phyloP scores from a whole-genome alignment of 108 stramenopile species.

The Bacterosira constricta region DNA sequence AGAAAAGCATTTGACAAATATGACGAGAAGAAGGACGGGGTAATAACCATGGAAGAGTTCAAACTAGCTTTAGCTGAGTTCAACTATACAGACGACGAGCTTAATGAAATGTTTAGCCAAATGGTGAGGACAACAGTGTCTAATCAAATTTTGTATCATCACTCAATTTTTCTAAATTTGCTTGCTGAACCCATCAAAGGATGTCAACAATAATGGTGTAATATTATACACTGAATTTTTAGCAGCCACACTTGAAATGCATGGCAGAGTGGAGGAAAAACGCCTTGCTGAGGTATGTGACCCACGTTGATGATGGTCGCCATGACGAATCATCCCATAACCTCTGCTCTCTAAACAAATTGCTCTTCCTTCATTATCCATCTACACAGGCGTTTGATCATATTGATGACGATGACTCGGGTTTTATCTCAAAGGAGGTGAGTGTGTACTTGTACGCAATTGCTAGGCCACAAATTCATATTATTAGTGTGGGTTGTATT shows the following conservation, averaged over 20 bases:
- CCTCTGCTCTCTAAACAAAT: conserved; percentile 9
- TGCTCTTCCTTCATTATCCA: not conserved
- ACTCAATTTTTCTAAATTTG: not conserved
- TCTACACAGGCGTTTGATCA: conserved; percentile 90
- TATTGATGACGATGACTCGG: conserved; percentile 87
- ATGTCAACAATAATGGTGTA: conserved; percentile 78
- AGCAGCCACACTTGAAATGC: conserved; percentile 88
- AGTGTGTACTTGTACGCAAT: not conserved
- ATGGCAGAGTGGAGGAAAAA: conserved; percentile 76
- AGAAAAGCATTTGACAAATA: conserved; percentile 76
- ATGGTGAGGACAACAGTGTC: conserved; percentile 32
- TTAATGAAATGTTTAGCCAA: conserved; percentile 68
- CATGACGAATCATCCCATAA: not conserved
- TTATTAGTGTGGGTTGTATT: not conserved
- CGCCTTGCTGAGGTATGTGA: conserved; percentile 67
- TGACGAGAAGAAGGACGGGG: conserved; percentile 68
- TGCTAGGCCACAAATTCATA: not conserved
- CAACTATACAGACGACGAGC: conserved; percentile 71
- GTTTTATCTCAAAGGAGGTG: conserved; percentile 75
- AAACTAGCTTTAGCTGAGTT: conserved; percentile 53
- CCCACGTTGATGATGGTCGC: too few species aligned
- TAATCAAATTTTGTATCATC: not conserved
- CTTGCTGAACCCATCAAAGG: conserved; percentile 8
- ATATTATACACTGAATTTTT: conserved; percentile 92
- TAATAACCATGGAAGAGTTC: conserved; percentile 77